phyloP scores from a whole-genome alignment of 257 asterid species.

The Misopates orontium region DNA sequence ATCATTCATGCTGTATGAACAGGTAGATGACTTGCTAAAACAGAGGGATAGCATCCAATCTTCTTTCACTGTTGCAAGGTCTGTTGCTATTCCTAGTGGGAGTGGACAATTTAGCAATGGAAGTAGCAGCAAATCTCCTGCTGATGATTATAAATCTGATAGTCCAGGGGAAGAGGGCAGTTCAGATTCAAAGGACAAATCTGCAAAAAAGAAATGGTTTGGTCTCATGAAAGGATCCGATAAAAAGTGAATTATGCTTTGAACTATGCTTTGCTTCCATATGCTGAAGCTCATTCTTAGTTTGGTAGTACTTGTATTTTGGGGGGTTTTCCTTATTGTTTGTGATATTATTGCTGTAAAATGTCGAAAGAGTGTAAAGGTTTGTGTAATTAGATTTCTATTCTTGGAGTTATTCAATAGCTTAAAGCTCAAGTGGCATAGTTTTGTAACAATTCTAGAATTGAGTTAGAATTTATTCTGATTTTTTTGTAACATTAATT shows the following conservation, averaged over 20 bases:
- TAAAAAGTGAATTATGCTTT: conserved; percentile 36
- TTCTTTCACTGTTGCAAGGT: conserved; percentile 67
- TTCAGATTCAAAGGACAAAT: conserved; percentile 86
- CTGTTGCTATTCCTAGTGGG: conserved; percentile 51
- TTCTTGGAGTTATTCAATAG: conserved; percentile 36
- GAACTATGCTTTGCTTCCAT: too few relatives aligned
- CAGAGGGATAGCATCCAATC: conserved; percentile 88
- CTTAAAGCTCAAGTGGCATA: conserved; percentile 16
- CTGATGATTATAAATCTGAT: conserved; percentile 63
- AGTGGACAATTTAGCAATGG: conserved; percentile 83
- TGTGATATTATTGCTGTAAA: conserved; percentile 34
- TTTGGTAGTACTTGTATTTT: conserved; percentile 25
- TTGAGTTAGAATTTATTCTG: conserved; percentile 27
- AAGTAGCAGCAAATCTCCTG: conserved; percentile 64
- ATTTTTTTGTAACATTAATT: conserved; percentile 33
- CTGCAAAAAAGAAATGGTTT: conserved; percentile 80
- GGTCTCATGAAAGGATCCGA: conserved; percentile 86
- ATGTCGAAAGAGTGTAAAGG: conserved; percentile 36
- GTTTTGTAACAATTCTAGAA: conserved; percentile 27
- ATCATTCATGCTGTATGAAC: conserved; percentile 24
- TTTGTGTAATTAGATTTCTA: conserved; percentile 41
- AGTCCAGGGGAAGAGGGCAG: conserved; percentile 88
- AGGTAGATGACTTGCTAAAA: conserved; percentile 97
- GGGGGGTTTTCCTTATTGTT: conserved; percentile 22
- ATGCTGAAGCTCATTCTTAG: too few relatives aligned